A percentile compares a stretch with the other conserved stretches of the same genome.
phyloP scores from a whole-genome alignment of 768 basidiomycete genomes.

The Boletus sensibilis region DNA sequence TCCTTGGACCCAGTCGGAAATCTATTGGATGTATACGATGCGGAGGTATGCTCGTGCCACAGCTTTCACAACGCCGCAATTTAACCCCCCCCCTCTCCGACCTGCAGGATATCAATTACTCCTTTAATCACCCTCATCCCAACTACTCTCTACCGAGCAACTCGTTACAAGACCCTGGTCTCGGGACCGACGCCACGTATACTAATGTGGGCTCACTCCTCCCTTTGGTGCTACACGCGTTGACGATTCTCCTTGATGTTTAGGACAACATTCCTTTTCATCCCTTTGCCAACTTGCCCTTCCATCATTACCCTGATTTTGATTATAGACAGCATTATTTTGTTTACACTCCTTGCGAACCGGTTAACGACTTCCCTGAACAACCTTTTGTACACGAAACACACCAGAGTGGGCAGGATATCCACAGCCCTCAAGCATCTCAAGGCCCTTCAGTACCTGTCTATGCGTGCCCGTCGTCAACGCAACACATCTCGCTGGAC shows the following conservation, averaged over 20 bases:
- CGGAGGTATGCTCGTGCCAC: slow-evolving; percentile 12
- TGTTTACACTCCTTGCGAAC: neutral
- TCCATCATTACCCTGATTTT: neutral
- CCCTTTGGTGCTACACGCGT: neutral
- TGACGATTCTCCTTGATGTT: neutral
- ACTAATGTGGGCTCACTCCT: slow-evolving; percentile 3
- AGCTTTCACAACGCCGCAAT: neutral
- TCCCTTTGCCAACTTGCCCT: neutral
- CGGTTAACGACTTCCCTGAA: neutral
- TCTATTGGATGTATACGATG: neutral
- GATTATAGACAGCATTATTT: neutral
- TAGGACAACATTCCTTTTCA: slow-evolving; percentile 9
- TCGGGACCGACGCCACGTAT: slow-evolving; percentile 2
- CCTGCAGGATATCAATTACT: slow-evolving; percentile 7
- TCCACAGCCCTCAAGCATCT: neutral
- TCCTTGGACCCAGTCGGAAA: neutral
- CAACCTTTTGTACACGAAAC: neutral
- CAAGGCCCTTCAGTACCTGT: neutral
- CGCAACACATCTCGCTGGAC: neutral
- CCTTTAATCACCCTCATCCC: neutral
- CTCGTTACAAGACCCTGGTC: neutral
- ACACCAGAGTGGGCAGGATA: neutral
- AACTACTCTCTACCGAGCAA: neutral
- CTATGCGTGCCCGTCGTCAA: neutral
- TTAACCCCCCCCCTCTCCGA: neutral